Evolutionary conservation across 805 yeast species (phyloP).

Genomic region (Candida pseudofarinosa): DNA sequence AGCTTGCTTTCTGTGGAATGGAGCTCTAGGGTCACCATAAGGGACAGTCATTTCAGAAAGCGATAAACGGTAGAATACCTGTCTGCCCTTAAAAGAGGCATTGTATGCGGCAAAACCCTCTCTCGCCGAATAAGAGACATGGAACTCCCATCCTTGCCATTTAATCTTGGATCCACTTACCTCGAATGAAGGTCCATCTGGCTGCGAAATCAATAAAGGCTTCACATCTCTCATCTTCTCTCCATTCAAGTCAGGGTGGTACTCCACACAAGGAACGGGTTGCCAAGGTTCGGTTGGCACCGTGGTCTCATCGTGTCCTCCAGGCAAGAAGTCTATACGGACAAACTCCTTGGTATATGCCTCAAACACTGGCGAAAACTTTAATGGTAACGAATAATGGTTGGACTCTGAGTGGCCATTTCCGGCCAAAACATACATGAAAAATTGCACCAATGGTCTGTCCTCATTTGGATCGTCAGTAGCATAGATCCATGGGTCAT

Average conservation of each 20-base stretch:
- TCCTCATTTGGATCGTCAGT: slow-evolving; percentile 61
- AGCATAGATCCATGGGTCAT: slow-evolving; percentile 87
- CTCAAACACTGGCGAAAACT: slow-evolving; percentile 71
- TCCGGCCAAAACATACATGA: slow-evolving; percentile 67
- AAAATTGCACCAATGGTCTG: slow-evolving; percentile 65
- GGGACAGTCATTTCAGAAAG: slow-evolving; percentile 86
- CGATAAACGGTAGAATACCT: slow-evolving; percentile 66
- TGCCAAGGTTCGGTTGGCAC: slow-evolving; percentile 60
- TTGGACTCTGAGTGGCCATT: slow-evolving; percentile 64
- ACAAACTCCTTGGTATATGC: slow-evolving; percentile 55
- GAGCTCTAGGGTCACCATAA: slow-evolving; percentile 76
- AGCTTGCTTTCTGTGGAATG: slow-evolving; percentile 82
- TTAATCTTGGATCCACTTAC: slow-evolving; percentile 55
- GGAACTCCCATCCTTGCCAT: slow-evolving; percentile 86
- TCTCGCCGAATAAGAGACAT: slow-evolving; percentile 65
- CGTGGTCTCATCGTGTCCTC: slow-evolving; percentile 61
- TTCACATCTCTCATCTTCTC: slow-evolving; percentile 54
- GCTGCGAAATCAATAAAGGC: slow-evolving; percentile 67
- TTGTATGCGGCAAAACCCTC: slow-evolving; percentile 79
- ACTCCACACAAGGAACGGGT: slow-evolving; percentile 59
- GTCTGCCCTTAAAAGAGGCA: slow-evolving; percentile 71
- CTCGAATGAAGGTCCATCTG: slow-evolving; percentile 74
- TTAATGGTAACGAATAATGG: slow-evolving; percentile 71
- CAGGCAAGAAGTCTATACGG: slow-evolving; percentile 71
- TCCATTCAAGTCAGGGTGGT: slow-evolving; percentile 67